Conservation (phyloP, 345 rosid genomes). For the Citrus sp. region DNA sequence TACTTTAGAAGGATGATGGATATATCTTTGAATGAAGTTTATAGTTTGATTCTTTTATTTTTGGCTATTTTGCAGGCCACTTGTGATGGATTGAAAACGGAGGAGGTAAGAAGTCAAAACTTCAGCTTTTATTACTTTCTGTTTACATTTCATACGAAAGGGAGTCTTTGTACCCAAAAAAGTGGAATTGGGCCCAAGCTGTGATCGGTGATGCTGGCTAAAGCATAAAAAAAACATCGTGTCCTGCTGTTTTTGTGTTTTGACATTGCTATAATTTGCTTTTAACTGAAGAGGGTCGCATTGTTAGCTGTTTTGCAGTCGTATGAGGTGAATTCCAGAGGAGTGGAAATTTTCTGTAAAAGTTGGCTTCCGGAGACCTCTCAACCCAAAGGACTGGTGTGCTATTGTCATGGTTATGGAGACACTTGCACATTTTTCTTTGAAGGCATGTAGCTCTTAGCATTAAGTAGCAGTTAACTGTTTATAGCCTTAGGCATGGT, state of each 20-base stretch:
- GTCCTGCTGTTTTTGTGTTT: neutral
- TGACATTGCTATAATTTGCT: neutral
- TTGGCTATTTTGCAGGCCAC: conserved; percentile 54
- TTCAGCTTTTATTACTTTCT: neutral
- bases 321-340: conserved; percentile 80
- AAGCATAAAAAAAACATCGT: neutral
- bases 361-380: conserved; percentile 76
- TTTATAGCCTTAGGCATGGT: conserved; percentile 18
- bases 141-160: neutral
- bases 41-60: conserved; percentile 6
- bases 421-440: conserved; percentile 95
- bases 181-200: neutral
- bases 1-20: neutral
- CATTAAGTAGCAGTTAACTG: conserved; percentile 3
- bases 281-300: neutral
- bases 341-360: conserved; percentile 78
- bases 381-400: conserved; percentile 69
- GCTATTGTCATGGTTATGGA: conserved; percentile 94
- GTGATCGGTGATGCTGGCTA: neutral
- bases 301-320: conserved; percentile 34
- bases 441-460: conserved; percentile 60
- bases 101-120: conserved; percentile 51
- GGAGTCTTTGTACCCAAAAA: neutral
- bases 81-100: conserved; percentile 52
- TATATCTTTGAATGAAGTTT: neutral